Evolutionary conservation across 1,284 basidiomycete genomes (phyloP).

Genomic region (Trichosporon ovoides): DNA sequence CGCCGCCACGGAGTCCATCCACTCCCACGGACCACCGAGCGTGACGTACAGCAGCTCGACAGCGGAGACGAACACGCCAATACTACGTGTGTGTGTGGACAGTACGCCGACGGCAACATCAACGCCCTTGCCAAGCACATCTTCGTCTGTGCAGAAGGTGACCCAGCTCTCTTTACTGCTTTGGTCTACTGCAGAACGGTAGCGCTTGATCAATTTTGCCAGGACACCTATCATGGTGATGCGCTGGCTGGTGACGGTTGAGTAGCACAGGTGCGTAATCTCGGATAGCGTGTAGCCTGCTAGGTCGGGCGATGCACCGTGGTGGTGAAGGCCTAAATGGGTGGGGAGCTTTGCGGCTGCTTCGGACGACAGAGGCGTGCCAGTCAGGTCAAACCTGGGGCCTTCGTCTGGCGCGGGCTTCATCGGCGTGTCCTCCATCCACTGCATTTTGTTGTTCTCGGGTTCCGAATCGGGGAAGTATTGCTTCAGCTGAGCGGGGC

Average conservation of each 20-base stretch:
- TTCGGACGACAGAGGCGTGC: slow-evolving; percentile 58
- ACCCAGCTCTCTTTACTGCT: slow-evolving; percentile 15
- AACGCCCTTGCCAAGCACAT: slow-evolving; percentile 13
- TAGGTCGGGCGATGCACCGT: slow-evolving; percentile 62
- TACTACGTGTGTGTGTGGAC: slow-evolving; percentile 7
- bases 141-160: slow-evolving; percentile 8
- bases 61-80: slow-evolving; percentile 32
- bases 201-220: slow-evolving; percentile 53
- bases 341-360: slow-evolving; percentile 56
- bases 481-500: slow-evolving; percentile 71
- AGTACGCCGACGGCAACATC: slow-evolving; percentile 13
- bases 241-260: slow-evolving; percentile 76
- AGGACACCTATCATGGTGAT: slow-evolving; percentile 74
- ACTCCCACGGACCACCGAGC: slow-evolving; percentile 26
- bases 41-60: slow-evolving; percentile 35
- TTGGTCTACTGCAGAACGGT: slow-evolving; percentile 7
- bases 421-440: slow-evolving; percentile 51
- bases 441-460: slow-evolving; percentile 64
- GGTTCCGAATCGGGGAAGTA: slow-evolving; percentile 67
- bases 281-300: slow-evolving; percentile 88
- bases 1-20: slow-evolving; percentile 12
- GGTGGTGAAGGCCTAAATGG: slow-evolving; percentile 84
- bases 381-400: slow-evolving; percentile 65
- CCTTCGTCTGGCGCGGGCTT: slow-evolving; percentile 21
- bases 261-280: slow-evolving; percentile 73